Base-by-base conservation (phyloP, 2,329 filamentous ascomycete genomes). In the Calonectria crousiana region DNA sequence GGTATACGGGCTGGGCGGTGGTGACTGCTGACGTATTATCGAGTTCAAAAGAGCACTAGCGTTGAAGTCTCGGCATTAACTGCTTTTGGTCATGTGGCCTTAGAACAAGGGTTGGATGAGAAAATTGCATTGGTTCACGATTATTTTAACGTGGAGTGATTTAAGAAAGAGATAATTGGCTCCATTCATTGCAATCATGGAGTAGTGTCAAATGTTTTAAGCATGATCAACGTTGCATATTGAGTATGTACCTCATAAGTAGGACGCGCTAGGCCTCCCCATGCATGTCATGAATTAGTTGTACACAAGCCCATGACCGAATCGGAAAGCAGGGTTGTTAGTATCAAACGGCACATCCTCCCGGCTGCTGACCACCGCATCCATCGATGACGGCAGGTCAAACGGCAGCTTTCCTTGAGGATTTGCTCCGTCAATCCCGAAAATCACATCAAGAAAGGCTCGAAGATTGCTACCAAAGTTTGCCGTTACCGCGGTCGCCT, bases 401-500 rank as follows among this genome's bases (percentile, higher is more conserved):
- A 88, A 80, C 0, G 79, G 79, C 36, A 80, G 23, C 4, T 76
- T 73, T 0, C 88, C 87, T 70, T 84, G 77, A 0, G 88, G 88
- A 0, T 32, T 73, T 65, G 76, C 75, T 16, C 78, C 77, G 10
- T 81, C 82, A 2, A 82, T 75, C 0, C 81, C 82, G 67, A 88
- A 87, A 0, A 88, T 51, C 0, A 89, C 82, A 73, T 88, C 86
- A 5, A 89, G 69, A 71, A 88, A 86, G 0, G 87, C 87, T 6
- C 87, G 83, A 0, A 81, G 78, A 20, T 83, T 81, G 41, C 83
- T 84, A 0, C 86, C 86, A 67, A 83, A 88, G 74, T 83, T 88
- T 9, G 78, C 86, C 32, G 87, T 74, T 10, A 88, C 70, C 5
- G 86, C 86, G 1, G 82, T 79, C 2, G 85, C 85, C 5, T 81